These are phyloP conservation scores for Rosellinia necatrix DNA, from an alignment of 2,329 filamentous ascomycete species.

Conservation along the genomic window DNA sequence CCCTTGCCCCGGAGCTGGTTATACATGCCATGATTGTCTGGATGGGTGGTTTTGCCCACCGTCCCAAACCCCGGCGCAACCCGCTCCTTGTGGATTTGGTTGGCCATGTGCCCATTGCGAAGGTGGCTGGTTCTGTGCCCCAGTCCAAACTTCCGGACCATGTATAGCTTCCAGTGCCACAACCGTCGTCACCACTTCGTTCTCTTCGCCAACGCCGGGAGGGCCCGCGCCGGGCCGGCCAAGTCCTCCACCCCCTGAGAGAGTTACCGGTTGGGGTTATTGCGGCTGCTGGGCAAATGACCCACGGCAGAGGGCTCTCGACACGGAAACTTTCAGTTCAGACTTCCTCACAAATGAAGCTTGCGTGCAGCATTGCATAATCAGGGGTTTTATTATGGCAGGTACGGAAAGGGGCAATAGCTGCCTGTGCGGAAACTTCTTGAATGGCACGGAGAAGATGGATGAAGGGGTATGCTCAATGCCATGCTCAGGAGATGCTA, in stretches of 20 bases:
- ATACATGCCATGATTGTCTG: conserved; percentile 44
- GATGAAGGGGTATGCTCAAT: conserved; percentile 52
- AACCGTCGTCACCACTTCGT: background rate
- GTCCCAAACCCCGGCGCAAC: conserved; percentile 40
- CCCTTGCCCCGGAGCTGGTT: conserved; percentile 44
- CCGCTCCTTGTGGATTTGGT: conserved; percentile 44
- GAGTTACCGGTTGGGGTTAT: conserved; percentile 36
- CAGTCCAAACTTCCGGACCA: conserved; percentile 31
- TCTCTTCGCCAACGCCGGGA: background rate
- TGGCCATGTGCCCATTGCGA: conserved; percentile 45
- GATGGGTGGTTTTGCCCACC: conserved; percentile 47
- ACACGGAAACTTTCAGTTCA: conserved; percentile 22
- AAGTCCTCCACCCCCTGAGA: conserved; percentile 28
- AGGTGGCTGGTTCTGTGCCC: conserved; percentile 45
- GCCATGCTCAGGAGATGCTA: conserved; percentile 54
- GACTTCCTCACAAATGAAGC: conserved; percentile 36
- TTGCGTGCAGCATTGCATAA: conserved; percentile 55
- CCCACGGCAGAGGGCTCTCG: conserved; percentile 32
- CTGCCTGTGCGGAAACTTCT: conserved; percentile 53
- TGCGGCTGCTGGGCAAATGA: conserved; percentile 41
- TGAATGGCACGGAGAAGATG: conserved; percentile 47
- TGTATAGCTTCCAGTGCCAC: conserved; percentile 21
- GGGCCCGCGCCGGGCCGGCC: conserved; percentile 18
- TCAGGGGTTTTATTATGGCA: conserved; percentile 50
- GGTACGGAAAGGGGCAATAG: conserved; percentile 54